These are phyloP conservation scores for Tetracentron sinense DNA, from an alignment of 164 flowering plant genomes.

Conservation along the genomic window DNA sequence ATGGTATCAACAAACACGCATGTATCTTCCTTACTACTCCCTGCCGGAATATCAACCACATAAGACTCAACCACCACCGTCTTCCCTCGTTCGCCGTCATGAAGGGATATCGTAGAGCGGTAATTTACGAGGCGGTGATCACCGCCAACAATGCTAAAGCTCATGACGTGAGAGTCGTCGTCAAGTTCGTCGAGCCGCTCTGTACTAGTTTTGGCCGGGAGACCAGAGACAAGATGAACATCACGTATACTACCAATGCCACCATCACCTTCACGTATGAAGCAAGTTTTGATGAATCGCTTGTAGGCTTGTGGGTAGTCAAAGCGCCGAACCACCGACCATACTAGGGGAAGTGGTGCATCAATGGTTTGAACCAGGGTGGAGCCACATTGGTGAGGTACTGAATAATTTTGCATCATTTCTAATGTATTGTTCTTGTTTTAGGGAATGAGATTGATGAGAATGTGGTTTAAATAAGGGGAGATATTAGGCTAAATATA, in stretches of 20 bases:
- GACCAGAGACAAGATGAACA: conserved; percentile 29
- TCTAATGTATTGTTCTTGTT: too few species aligned
- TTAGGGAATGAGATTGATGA: neutral
- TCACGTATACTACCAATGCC: conserved; percentile 28
- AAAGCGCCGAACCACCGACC: conserved; percentile 47
- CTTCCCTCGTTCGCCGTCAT: conserved; percentile 16
- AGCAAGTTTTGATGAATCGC: conserved; percentile 33
- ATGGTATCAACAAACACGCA: conserved; percentile 42
- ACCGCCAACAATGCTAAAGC: conserved; percentile 33
- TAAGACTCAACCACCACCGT: conserved; percentile 43
- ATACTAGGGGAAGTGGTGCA: conserved; percentile 36
- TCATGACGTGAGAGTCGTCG: conserved; percentile 31
- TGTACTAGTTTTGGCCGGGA: conserved; percentile 30
- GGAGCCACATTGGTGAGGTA: conserved; percentile 36
- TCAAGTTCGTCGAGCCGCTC: conserved; percentile 41
- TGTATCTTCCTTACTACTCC: conserved; percentile 44
- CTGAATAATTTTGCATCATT: conserved; percentile 8
- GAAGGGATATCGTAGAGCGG: conserved; percentile 27
- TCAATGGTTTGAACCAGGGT: conserved; percentile 23
- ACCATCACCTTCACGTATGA: conserved; percentile 18
- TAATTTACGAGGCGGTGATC: conserved; percentile 42
- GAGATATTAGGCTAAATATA: too few species aligned
- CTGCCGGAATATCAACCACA: conserved; percentile 39
- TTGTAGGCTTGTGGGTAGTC: conserved; percentile 40
- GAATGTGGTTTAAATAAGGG: too few species aligned